Base-by-base conservation (phyloP, 108 stramenopile genomes). In the Ochromonas danica region DNA sequence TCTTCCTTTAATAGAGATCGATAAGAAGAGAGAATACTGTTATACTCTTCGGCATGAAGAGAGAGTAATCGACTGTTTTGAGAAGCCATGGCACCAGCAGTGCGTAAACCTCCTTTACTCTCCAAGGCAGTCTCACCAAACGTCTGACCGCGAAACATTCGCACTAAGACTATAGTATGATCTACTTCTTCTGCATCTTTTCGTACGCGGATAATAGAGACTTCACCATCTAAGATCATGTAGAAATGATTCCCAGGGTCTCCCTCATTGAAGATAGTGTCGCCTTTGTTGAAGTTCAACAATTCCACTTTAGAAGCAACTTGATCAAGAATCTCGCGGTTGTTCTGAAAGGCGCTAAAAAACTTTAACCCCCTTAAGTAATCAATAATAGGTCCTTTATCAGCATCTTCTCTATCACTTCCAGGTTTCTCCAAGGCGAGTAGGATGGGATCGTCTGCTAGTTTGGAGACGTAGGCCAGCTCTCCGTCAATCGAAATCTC, bases 61-160 rank as follows among this genome's bases (percentile, higher is more conserved):
- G 30, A 39, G 17, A 75, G 31, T 41, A 75, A 36, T 28, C 51
- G 14, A 38, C 14, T 42, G 30, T 6, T 6, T 33, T 75, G 72
- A 27, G 45, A 35, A 14, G 72, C 72, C 27, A 42, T 36, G n/a
- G 72, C 72, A 33, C 72, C 72, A 31, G 72, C 72, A 38, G 72
- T 30, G 14, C 72, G 36, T 33, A 30, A 10, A 10, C 72, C 72
- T 38, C 51, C 72, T 14, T 39, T 33, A 27, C 10, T 33, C 28
- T 75, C 72, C 31, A 75, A 36, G 10, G 72, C 72, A 28, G 72
- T 75, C 40, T 75, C 72, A 31, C 72, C 72, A 36, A 75, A 75
- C 14, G 10, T 42, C 3, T 75, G 36, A 10, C 72, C 72, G 31
- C 72, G 72, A 36, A 75, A 75, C 10, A 75, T 3, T 25, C 38